These are phyloP conservation scores for Candida cerambycidarum DNA, from an alignment of 805 yeast species.

Conservation along the genomic window DNA sequence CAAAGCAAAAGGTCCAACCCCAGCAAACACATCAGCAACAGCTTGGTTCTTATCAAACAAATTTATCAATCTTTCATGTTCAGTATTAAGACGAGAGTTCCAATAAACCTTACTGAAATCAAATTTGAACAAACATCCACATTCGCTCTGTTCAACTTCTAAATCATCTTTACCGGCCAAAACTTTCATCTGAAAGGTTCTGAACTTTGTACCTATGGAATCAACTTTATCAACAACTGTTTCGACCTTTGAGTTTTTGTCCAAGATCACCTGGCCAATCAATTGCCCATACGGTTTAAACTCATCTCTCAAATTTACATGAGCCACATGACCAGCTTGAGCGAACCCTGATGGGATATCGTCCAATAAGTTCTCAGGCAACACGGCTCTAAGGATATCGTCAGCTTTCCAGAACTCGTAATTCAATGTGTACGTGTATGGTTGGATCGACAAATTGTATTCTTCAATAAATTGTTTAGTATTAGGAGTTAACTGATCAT, in stretches of 20 bases:
- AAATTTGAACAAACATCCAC: constrained; percentile 80
- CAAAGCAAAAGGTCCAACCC: constrained; percentile 97
- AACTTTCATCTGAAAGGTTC: constrained; percentile 93
- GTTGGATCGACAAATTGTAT: constrained; percentile 45
- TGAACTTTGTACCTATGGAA: constrained; percentile 78
- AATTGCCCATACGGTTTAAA: constrained; percentile 77
- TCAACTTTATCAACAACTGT: constrained; percentile 94
- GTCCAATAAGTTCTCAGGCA: constrained; percentile 67
- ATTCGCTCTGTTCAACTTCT: constrained; percentile 81
- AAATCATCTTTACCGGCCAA: constrained; percentile 82
- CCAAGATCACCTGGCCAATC: constrained; percentile 88
- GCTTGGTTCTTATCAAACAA: constrained; percentile 65
- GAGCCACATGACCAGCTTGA: constrained; percentile 94
- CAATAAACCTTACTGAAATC: constrained; percentile 95
- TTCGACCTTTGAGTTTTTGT: constrained; percentile 75
- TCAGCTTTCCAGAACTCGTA: constrained; percentile 89
- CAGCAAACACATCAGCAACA: constrained; percentile 95
- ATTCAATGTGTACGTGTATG: constrained; percentile 56
- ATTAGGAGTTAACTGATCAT: constrained; percentile 31
- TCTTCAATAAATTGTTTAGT: constrained; percentile 49
- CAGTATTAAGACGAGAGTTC: constrained; percentile 94
- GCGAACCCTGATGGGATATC: constrained; percentile 92
- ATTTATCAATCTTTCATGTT: constrained; percentile 78
- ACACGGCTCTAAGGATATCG: constrained; percentile 72
- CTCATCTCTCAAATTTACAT: constrained; percentile 78